Evolutionary conservation across 768 basidiomycete genomes (phyloP).

Genomic region (Kwoniella bestiolae): DNA sequence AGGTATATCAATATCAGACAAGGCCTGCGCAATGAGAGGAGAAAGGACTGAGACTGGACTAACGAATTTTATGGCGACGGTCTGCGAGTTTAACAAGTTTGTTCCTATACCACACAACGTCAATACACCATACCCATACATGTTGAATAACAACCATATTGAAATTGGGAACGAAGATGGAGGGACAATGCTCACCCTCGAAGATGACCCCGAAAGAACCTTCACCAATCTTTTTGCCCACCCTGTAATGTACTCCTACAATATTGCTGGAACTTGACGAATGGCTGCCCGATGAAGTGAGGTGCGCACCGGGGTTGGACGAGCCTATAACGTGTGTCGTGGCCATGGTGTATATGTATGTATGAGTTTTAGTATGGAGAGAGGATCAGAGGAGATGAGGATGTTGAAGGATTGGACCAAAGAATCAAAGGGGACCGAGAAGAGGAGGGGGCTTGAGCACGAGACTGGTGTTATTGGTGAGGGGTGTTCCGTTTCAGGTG

Average conservation of each 20-base stretch:
- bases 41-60: conserved; percentile 58
- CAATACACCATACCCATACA: neutral
- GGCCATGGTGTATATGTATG: conserved; percentile 37
- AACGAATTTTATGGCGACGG: conserved; percentile 99
- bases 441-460: conserved; percentile 31
- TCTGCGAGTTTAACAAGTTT: conserved; percentile 96
- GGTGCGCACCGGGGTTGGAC: conserved; percentile 49
- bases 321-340: conserved; percentile 55
- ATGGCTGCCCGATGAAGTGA: conserved; percentile 43
- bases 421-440: neutral
- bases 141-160: conserved; percentile 10
- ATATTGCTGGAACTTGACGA: conserved; percentile 60
- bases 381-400: neutral
- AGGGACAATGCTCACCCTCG: conserved; percentile 69
- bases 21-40: conserved; percentile 58
- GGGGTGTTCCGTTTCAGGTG: neutral
- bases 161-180: conserved; percentile 27
- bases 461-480: no score
- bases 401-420: neutral
- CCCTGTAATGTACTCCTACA: conserved; percentile 95
- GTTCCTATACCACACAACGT: conserved; percentile 67
- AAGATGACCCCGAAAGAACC: conserved; percentile 95
- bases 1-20: neutral
- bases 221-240: conserved; percentile 99
- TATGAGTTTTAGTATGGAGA: neutral